A percentile compares a stretch with the other conserved stretches of the same genome.
Conservation (phyloP, 176 grass and related monocot species). For the Microstegium vimineum region DNA sequence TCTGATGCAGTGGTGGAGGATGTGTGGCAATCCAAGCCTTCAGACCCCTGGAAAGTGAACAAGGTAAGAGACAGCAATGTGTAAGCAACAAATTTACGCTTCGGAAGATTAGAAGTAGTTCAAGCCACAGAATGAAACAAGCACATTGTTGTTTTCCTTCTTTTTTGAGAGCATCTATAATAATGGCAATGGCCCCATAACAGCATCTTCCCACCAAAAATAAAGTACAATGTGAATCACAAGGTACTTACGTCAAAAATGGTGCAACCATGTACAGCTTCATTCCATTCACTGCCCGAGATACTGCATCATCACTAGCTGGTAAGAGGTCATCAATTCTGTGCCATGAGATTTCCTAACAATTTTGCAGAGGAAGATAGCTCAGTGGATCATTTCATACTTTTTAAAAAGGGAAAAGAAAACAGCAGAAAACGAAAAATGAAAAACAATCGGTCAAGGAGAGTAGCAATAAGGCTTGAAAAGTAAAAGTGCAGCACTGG, state of each 20-base stretch:
- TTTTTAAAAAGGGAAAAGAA: neutral
- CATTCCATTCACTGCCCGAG: constrained; percentile 79
- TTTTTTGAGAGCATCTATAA: neutral
- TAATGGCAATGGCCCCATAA: neutral
- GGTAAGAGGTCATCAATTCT: constrained; percentile 88
- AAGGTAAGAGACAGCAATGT: constrained; percentile 4
- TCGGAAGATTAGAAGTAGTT: neutral
- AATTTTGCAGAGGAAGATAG: constrained; percentile 10
- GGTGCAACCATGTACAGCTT: constrained; percentile 99
- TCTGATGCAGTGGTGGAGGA: constrained; percentile 49
- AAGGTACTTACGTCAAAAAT: constrained; percentile 72
- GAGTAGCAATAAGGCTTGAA: neutral
- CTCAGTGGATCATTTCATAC: constrained; percentile 21
- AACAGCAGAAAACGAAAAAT: neutral
- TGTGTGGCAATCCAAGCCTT: constrained; percentile 71
- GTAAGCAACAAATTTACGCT: neutral
- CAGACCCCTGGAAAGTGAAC: constrained; percentile 35
- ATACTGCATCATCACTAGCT: constrained; percentile 71
- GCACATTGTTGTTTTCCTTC: neutral
- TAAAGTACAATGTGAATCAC: neutral
- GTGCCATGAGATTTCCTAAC: constrained; percentile 93
- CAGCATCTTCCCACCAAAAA: neutral
- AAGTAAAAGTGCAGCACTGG: neutral
- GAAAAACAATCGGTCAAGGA: neutral
- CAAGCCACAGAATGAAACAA: neutral